These are phyloP conservation scores for Nicotiana paniculata DNA, from an alignment of 257 asterid genomes.

Conservation along the genomic window DNA sequence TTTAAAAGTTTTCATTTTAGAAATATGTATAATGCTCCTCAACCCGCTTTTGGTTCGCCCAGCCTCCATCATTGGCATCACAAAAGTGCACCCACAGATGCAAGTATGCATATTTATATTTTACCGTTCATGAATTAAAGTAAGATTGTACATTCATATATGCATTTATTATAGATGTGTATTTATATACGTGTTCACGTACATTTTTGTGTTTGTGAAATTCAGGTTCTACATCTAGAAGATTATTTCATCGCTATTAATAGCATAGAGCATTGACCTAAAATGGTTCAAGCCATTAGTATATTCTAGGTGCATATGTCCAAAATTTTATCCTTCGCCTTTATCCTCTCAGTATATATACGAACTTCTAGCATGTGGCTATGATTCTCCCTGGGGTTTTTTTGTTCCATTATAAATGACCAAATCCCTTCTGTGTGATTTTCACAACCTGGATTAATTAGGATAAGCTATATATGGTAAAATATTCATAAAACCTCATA, in stretches of 20 bases:
- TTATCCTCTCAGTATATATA: neutral
- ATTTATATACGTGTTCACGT: neutral
- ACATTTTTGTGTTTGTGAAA: neutral
- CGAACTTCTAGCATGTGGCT: slow-evolving; percentile 11
- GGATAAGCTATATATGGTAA: neutral
- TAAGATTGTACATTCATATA: too few relatives aligned
- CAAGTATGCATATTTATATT: too few relatives aligned
- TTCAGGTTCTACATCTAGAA: neutral
- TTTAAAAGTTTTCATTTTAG: too few relatives aligned
- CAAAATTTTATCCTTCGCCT: slow-evolving; percentile 9
- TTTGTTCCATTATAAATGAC: neutral
- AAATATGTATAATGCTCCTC: too few relatives aligned
- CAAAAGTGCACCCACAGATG: too few relatives aligned
- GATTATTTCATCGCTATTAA: neutral
- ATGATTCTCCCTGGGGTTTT: neutral
- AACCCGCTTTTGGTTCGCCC: too few relatives aligned
- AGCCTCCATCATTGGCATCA: too few relatives aligned
- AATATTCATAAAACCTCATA: neutral
- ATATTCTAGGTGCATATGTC: slow-evolving; percentile 8
- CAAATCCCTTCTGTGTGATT: neutral
- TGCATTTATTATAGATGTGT: too few relatives aligned
- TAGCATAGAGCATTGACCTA: slow-evolving; percentile 9
- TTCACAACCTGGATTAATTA: neutral
- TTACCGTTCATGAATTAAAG: too few relatives aligned
- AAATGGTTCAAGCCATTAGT: neutral